These are phyloP conservation scores for Aspergillus flavus DNA, from an alignment of 2,329 filamentous ascomycete species.

Conservation along the genomic window DNA sequence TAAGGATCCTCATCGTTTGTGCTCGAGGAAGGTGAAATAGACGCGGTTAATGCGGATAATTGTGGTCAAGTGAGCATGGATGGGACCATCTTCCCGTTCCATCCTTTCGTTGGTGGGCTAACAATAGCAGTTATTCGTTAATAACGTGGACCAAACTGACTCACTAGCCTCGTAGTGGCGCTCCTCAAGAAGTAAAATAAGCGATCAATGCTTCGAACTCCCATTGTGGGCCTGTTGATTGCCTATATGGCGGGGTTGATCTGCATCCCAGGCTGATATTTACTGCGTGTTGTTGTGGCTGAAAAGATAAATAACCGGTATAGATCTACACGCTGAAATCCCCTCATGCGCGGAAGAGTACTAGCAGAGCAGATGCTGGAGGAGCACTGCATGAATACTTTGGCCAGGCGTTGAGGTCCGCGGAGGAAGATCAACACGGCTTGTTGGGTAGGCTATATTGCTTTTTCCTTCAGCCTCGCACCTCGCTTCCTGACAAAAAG, in stretches of 20 bases:
- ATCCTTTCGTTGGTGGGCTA: neutral
- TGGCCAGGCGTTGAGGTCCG: neutral
- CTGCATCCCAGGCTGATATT: neutral
- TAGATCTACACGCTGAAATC: neutral
- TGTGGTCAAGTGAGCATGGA: constrained; percentile 1
- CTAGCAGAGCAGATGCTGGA: neutral
- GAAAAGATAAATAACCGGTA: neutral
- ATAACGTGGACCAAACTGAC: neutral
- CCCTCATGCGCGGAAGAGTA: neutral
- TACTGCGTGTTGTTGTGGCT: neutral
- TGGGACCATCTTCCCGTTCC: constrained; percentile 1
- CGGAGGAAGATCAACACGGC: neutral
- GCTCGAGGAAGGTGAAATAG: neutral
- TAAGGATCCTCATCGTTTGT: neutral
- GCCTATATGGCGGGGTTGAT: neutral
- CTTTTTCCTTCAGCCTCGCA: constrained; percentile 3
- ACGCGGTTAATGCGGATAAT: neutral
- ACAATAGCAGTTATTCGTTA: neutral
- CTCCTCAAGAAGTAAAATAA: constrained; percentile 3
- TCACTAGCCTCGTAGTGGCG: constrained; percentile 1
- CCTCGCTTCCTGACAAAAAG: neutral
- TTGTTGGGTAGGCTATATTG: constrained; percentile 6
- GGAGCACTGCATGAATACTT: neutral
- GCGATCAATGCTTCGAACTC: neutral
- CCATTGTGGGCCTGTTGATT: constrained; percentile 1